Base-by-base conservation (phyloP, 257 asterid species). In the Lithospermum erythrorhizon region DNA sequence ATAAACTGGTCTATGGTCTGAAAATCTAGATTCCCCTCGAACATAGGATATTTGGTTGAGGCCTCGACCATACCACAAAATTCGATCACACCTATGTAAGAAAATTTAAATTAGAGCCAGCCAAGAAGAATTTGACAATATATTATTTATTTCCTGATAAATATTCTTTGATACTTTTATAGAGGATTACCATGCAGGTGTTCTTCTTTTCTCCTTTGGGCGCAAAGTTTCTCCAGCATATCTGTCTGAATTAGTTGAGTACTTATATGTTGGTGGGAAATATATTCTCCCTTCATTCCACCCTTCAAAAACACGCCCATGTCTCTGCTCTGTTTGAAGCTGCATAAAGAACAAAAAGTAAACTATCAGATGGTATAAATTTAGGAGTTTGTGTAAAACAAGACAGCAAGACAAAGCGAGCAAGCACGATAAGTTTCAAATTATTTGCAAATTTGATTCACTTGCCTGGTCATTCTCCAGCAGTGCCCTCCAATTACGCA, bases 61-160 rank as follows among this genome's bases (percentile, higher is more conserved):
- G 32, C 32, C 32, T 27, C 6, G 6, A 27, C 32, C 98, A 51
- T 79, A 73, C 97, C 98, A 89, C 61, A 93, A 51, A 78, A 93
- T 93, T 0, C 98, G 96, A 80, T 93, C 98, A 67, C 98, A 93
- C 98, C 98, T 87, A 69, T 79, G 80, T 55, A 24, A 68, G 70
- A 13, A 11, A 63, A 63, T 51, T 53, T 61, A 61, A 24, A 37
- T 3, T 13, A 58, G 62, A 19, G 58, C 30, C 3, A 41, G 6
- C 32, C 59, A 32, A 20, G 24, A 51, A 49, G 5, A 49, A 49
- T 49, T 49, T 1, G 55, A 6, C 2, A 17, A 15, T 15, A 16
- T 49, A 5, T 20, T 15, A 13, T 49, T 2, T 6, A 20, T 15
- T 49, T 2, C 20, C 57, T 17, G 20, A 20, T 1, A 24, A 30